Evolutionary conservation across 257 asterid genomes (phyloP).

Genomic region (Echites panduratus): DNA sequence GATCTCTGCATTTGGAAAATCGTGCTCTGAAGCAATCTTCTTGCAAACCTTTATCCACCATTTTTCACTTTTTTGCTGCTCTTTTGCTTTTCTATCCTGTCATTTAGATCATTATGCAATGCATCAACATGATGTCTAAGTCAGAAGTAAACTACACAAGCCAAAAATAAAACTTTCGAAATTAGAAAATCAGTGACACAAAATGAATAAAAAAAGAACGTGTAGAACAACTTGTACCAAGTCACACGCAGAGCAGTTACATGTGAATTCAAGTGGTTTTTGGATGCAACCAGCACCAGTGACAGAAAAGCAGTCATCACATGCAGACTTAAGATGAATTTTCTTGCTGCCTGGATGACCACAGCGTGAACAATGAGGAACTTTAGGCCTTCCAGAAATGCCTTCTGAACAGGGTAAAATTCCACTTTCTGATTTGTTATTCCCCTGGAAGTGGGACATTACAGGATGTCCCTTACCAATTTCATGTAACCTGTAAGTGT

Average conservation of each 20-base stretch:
- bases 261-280: conserved; percentile 66
- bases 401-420: conserved; percentile 27
- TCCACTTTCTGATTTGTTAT: conserved; percentile 24
- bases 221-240: conserved; percentile 34
- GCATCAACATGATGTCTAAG: not conserved
- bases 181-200: not conserved
- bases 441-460: conserved; percentile 24
- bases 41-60: conserved; percentile 70
- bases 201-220: not conserved
- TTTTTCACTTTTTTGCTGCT: conserved; percentile 44
- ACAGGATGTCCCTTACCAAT: conserved; percentile 44
- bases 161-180: not conserved
- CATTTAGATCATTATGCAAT: conserved; percentile 18
- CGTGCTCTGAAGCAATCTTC: conserved; percentile 58
- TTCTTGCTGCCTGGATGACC: conserved; percentile 94
- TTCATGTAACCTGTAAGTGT: conserved; percentile 54
- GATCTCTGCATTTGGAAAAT: conserved; percentile 67
- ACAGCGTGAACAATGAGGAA: conserved; percentile 81
- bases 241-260: conserved; percentile 66
- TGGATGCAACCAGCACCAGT: conserved; percentile 50
- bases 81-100: conserved; percentile 67
- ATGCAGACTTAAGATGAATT: conserved; percentile 64
- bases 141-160: conserved; percentile 15
- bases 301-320: conserved; percentile 52
- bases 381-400: conserved; percentile 40